Evolutionary conservation across 179 eudicot genomes (phyloP), one percentile per base, ranked within the genome.

Genomic region (Heliamphora ciliata): DNA sequence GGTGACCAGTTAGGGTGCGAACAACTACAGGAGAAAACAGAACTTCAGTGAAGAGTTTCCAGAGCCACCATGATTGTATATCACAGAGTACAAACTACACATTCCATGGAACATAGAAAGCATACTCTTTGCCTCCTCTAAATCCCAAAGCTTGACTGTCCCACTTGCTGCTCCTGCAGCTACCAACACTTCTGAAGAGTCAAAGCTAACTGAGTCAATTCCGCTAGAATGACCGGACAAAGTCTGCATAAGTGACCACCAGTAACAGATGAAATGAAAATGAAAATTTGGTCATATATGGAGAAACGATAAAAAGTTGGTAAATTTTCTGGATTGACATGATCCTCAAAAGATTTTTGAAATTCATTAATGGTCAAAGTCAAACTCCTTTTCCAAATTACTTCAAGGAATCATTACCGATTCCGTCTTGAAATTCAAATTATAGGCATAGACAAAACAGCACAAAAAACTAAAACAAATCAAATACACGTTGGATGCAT

Each of bases 91-190:
- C 70, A 18, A 75, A 15, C 24, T 74, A 64, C 21, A 15, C 17
- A 79, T 47, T 50, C 46, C 9, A 61, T 55, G 46, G 17, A 48
- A 51, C n/a, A 48, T 31, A 82, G 40, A 69, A 72, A 13, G 81
- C 93, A 79, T 93, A 97, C 99, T 92, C 86, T 97, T 97, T 83
- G 97, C 98, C 90, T 97, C 99, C 86, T 97, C 99, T 79, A 97
- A 83, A 88, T 97, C 98, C 99, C 99, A 97, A 81, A 97, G 93
- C 93, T 97, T 97, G 82, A 97, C 89, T 75, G 99, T 97, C 59
- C 99, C 99, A 88, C 98, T 93, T 77, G 99, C 99, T 74, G 99
- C 98, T 76, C 99, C 99, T 63, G 98, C 99, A 86, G 99, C 99
- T 17, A 97, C 97, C 77, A 94, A 85, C 58, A 89, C 97, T 86